Evolutionary conservation across 257 asterid genomes (phyloP).

Genomic region (Solanum virginianum): DNA sequence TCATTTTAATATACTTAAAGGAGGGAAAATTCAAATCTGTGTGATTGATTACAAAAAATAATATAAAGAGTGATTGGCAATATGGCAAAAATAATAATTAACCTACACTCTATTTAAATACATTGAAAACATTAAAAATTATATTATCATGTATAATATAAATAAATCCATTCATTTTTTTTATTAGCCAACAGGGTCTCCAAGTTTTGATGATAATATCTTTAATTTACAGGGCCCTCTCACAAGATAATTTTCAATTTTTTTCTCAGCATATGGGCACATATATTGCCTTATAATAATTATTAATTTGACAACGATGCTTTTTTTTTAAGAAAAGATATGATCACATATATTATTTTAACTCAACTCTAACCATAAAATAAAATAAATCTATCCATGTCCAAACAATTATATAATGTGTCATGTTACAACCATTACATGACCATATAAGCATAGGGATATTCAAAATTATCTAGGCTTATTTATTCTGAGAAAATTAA

Average conservation of each 20-base stretch:
- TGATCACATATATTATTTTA: not conserved
- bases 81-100: too few species aligned
- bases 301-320: not conserved
- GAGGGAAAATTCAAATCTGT: too few species aligned
- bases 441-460: not conserved
- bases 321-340: not conserved
- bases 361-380: not conserved
- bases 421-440: not conserved
- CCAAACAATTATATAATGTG: not conserved
- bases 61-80: too few species aligned
- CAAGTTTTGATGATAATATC: conserved; percentile 5
- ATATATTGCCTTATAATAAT: not conserved
- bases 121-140: not conserved
- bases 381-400: not conserved
- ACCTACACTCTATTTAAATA: not conserved
- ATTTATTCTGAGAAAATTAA: not conserved
- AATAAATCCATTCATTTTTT: not conserved
- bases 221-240: conserved; percentile 10
- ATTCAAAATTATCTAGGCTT: not conserved
- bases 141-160: not conserved
- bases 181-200: not conserved
- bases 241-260: not conserved
- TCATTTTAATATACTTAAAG: too few species aligned
- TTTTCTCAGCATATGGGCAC: not conserved
- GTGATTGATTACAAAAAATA: too few species aligned